phyloP scores from a whole-genome alignment of 177 flowering plant species.

The Tripterygium wilfordii region DNA sequence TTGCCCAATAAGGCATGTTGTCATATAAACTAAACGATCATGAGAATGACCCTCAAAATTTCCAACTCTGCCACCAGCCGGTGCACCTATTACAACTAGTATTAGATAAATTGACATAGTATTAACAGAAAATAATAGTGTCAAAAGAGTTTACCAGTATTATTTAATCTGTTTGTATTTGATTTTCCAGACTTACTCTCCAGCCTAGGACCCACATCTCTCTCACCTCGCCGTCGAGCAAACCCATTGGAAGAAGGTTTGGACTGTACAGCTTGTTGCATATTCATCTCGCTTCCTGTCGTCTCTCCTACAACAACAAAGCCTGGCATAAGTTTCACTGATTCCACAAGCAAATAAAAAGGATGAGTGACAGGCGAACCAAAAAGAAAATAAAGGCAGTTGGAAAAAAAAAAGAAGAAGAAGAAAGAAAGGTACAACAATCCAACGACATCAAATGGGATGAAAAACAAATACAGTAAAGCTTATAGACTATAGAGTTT shows the following conservation, averaged over 20 bases:
- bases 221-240: slow-evolving; percentile 63
- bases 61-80: slow-evolving; percentile 39
- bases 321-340: neutral
- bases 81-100: slow-evolving; percentile 26
- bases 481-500: no score
- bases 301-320: slow-evolving; percentile 8
- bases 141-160: slow-evolving; percentile 36
- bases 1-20: slow-evolving; percentile 84
- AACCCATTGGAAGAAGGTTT: slow-evolving; percentile 67
- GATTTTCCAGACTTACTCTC: slow-evolving; percentile 63
- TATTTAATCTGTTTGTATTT: slow-evolving; percentile 26
- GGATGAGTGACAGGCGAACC: neutral
- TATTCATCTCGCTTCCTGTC: slow-evolving; percentile 37
- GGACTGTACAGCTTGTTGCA: slow-evolving; percentile 57
- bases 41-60: slow-evolving; percentile 48
- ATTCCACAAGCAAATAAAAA: neutral
- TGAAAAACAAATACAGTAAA: no score
- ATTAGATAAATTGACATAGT: slow-evolving; percentile 8
- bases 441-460: no score
- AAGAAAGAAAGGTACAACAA: no score
- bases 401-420: neutral
- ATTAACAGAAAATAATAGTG: neutral
- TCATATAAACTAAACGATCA: slow-evolving; percentile 65
- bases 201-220: slow-evolving; percentile 45
- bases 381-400: neutral